These are phyloP conservation scores for Musa balbisiana DNA, from an alignment of 202 grass and related monocot species.

Conservation along the genomic window DNA sequence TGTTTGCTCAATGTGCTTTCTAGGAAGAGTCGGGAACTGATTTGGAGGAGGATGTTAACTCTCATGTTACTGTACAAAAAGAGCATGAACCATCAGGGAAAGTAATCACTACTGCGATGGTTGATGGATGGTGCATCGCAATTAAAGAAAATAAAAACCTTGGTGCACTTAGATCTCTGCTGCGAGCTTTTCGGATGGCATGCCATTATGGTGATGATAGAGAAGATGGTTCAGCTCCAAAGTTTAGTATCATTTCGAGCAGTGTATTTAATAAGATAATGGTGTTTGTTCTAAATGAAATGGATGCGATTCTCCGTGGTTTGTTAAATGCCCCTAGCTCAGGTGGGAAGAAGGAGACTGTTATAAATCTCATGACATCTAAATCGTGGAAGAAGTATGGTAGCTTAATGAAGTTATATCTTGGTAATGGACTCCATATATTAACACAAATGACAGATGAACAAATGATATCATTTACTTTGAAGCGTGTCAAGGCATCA, in stretches of 20 bases:
- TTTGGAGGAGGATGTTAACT: slow-evolving; percentile 35
- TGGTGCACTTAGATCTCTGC: slow-evolving; percentile 53
- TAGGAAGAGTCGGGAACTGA: slow-evolving; percentile 46
- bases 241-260: slow-evolving; percentile 76
- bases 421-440: slow-evolving; percentile 79
- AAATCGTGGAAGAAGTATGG: slow-evolving; percentile 66
- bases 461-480: slow-evolving; percentile 87
- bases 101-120: slow-evolving; percentile 81
- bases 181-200: slow-evolving; percentile 69
- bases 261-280: slow-evolving; percentile 87
- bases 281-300: slow-evolving; percentile 82
- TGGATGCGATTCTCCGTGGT: slow-evolving; percentile 66
- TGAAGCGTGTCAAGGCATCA: slow-evolving; percentile 79
- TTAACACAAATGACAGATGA: slow-evolving; percentile 95
- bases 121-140: slow-evolving; percentile 67
- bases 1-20: slow-evolving; percentile 24
- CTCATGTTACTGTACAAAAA: slow-evolving; percentile 22
- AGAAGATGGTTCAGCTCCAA: slow-evolving; percentile 46
- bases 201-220: slow-evolving; percentile 85
- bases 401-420: slow-evolving; percentile 74
- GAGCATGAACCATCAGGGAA: slow-evolving; percentile 41
- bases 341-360: slow-evolving; percentile 77
- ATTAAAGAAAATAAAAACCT: slow-evolving; percentile 41
- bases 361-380: slow-evolving; percentile 53
- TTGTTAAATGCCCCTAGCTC: slow-evolving; percentile 57